These are phyloP conservation scores for Arthrobotrys sphaeroides DNA, from an alignment of 2,329 filamentous ascomycete species.

Conservation along the genomic window DNA sequence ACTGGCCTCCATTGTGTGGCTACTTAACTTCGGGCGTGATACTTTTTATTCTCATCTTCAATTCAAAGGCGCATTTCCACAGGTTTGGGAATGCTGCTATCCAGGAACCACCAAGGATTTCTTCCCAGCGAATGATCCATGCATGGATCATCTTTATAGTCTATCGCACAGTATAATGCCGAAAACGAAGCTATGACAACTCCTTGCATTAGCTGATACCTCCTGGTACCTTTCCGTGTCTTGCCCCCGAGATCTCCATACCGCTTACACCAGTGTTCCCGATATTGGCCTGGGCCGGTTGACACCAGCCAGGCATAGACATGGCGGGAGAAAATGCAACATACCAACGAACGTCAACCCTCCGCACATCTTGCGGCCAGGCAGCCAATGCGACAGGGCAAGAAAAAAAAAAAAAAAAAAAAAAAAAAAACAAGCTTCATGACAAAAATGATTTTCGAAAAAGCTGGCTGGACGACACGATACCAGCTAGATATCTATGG, in stretches of 20 bases:
- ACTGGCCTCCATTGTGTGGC: background rate
- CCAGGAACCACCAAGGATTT: background rate
- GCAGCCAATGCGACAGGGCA: too few relatives aligned
- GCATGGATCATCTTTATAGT: too few relatives aligned
- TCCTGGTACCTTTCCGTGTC: too few relatives aligned
- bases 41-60: conserved; percentile 1
- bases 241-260: conserved; percentile 30
- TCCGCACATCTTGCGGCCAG: background rate
- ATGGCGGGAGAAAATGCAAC: conserved; percentile 32
- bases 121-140: too few relatives aligned
- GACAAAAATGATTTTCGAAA: too few relatives aligned
- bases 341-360: conserved; percentile 40
- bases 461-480: too few relatives aligned
- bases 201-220: background rate
- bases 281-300: background rate
- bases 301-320: background rate
- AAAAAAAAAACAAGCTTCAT: too few relatives aligned
- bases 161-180: too few relatives aligned
- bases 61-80: background rate
- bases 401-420: too few relatives aligned
- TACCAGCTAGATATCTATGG: too few relatives aligned
- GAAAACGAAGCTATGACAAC: background rate
- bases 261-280: background rate
- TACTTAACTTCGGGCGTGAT: too few relatives aligned
- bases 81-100: conserved; percentile 12